phyloP scores from a whole-genome alignment of 177 flowering plant genomes.

The Vitis hybrid region DNA sequence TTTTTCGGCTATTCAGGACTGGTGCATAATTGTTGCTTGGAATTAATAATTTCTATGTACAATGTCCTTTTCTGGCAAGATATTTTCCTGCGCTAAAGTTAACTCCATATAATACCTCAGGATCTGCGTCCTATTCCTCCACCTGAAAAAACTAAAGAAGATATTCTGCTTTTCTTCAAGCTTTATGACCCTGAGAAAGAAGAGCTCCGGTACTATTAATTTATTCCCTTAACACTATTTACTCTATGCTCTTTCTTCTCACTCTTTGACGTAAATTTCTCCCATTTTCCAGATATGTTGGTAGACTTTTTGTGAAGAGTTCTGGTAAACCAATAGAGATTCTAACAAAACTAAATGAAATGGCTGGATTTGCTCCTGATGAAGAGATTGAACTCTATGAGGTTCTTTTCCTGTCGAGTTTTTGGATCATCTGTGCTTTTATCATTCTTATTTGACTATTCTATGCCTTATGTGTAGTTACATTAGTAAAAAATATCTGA shows the following conservation, averaged over 20 bases:
- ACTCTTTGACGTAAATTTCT: conserved; percentile 2
- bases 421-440: neutral
- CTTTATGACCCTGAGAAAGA: conserved; percentile 81
- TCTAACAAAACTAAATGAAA: conserved; percentile 60
- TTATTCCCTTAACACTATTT: neutral
- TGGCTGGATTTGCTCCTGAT: conserved; percentile 81
- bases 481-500: neutral
- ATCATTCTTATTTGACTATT: neutral
- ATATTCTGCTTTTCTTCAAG: conserved; percentile 83
- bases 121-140: conserved; percentile 58
- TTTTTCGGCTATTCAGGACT: neutral
- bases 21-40: no score
- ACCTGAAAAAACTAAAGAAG: conserved; percentile 80
- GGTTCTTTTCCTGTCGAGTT: conserved; percentile 35
- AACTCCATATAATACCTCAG: conserved; percentile 26
- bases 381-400: conserved; percentile 92
- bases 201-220: conserved; percentile 56
- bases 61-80: neutral
- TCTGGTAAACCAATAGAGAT: conserved; percentile 75
- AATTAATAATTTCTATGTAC: neutral
- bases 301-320: conserved; percentile 83
- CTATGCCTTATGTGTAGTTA: neutral
- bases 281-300: conserved; percentile 62
- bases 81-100: neutral
- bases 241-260: neutral